Evolutionary conservation across 768 basidiomycete species (phyloP).

Genomic region (Strobilomyces echinocephalus): DNA sequence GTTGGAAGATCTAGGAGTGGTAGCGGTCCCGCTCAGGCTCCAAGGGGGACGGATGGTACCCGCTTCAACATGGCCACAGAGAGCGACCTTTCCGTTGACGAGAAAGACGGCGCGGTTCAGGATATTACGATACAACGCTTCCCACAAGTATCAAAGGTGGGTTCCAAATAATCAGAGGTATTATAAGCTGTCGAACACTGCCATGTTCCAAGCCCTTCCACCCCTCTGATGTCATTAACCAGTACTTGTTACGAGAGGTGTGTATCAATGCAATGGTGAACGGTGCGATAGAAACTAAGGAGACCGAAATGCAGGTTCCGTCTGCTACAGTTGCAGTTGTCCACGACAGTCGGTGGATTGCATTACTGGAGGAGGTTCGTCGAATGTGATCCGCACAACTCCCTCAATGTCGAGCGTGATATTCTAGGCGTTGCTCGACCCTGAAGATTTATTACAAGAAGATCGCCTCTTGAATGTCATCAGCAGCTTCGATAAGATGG

Average conservation of each 20-base stretch:
- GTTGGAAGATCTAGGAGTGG: neutral
- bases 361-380: conserved; percentile 4
- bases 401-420: neutral
- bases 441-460: neutral
- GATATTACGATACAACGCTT: neutral
- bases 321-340: conserved; percentile 5
- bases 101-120: neutral
- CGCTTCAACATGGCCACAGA: neutral
- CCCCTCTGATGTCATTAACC: conserved; percentile 11
- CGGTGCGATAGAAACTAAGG: neutral
- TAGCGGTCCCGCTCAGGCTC: neutral
- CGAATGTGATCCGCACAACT: no score
- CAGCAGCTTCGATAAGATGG: neutral
- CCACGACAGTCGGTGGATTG: conserved; percentile 9
- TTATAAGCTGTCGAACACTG: neutral
- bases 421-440: neutral
- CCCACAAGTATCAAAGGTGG: conserved; percentile 2
- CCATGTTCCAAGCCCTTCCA: neutral
- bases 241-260: conserved; percentile 6
- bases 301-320: neutral
- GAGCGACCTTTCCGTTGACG: neutral
- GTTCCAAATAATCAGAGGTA: neutral
- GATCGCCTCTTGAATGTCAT: neutral
- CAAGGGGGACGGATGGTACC: neutral
- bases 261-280: neutral